Percentiles rank a stretch among this genome's conserved stretches.
Evolutionary conservation across 1,284 basidiomycete species (phyloP).

Genomic region (Phellopilus nigrolimitatus): DNA sequence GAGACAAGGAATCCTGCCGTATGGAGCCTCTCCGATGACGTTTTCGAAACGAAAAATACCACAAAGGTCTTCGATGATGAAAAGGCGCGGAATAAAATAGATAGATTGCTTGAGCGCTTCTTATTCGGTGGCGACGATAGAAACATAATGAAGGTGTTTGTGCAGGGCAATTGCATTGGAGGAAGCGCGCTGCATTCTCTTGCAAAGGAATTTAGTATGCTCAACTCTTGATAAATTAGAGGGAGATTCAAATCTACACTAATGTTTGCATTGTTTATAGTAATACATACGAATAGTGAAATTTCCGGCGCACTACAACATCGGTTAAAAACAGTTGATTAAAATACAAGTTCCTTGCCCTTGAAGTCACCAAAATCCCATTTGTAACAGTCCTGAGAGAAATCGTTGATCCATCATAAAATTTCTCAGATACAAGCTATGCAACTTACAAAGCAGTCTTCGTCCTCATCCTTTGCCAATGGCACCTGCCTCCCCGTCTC

Average conservation of each 20-base stretch:
- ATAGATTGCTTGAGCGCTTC: constrained; percentile 63
- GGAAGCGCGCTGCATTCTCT: constrained; percentile 36
- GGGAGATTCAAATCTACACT: not conserved
- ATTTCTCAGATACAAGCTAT: not conserved
- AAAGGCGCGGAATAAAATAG: constrained; percentile 34
- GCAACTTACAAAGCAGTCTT: constrained; percentile 37
- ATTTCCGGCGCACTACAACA: not conserved
- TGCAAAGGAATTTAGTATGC: not conserved
- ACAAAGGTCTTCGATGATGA: constrained; percentile 27
- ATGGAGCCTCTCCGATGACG: constrained; percentile 45
- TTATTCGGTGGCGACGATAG: constrained; percentile 85
- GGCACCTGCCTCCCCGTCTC: constrained; percentile 24
- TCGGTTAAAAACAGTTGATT: not conserved
- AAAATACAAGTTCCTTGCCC: constrained; percentile 2
- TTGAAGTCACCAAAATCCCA: constrained; percentile 39
- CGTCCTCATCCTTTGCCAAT: constrained; percentile 29
- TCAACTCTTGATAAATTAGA: not conserved
- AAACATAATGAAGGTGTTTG: constrained; percentile 83
- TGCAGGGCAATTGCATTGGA: constrained; percentile 76
- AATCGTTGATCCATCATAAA: not conserved
- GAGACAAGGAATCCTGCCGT: constrained; percentile 56
- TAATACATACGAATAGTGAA: not conserved
- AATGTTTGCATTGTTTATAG: not conserved
- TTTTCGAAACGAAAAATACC: constrained; percentile 23
- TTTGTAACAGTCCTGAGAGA: constrained; percentile 35